A percentile compares a stretch with the other conserved stretches of the same genome.
Conservation (phyloP, 352 stramenopile species). For the Pythium grandisporangium region DNA sequence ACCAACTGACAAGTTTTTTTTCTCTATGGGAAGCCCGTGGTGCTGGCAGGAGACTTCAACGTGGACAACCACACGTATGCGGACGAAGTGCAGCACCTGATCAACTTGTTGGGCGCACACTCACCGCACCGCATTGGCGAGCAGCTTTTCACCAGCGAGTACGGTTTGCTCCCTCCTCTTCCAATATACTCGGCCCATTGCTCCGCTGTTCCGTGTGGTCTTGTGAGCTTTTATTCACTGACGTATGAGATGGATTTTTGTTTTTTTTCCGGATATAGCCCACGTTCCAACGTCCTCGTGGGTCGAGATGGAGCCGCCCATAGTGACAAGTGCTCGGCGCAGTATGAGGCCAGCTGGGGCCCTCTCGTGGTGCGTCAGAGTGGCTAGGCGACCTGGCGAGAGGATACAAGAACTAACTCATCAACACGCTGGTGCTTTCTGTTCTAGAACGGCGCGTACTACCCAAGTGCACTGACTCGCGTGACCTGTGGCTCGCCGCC, state of each 20-base stretch:
- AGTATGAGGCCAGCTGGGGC: constrained; percentile 74
- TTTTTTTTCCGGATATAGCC: constrained; percentile 17
- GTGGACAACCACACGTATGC: constrained; percentile 74
- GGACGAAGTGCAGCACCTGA: constrained; percentile 54
- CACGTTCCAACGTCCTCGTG: constrained; percentile 68
- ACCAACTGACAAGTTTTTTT: too few species aligned
- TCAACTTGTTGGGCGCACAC: constrained; percentile 39
- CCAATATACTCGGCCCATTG: too few species aligned
- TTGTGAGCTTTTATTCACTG: too few species aligned
- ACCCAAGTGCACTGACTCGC: constrained; percentile 37
- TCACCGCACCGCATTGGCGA: constrained; percentile 35
- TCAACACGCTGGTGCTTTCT: background rate
- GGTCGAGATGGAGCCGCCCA: constrained; percentile 68
- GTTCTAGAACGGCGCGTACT: constrained; percentile 38
- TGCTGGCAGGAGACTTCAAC: constrained; percentile 82
- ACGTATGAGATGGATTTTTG: background rate
- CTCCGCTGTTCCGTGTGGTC: too few species aligned
- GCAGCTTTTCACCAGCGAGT: constrained; percentile 79
- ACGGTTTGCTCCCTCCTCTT: too few species aligned
- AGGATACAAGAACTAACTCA: too few species aligned
- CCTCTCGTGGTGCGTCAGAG: constrained; percentile 30
- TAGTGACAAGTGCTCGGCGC: constrained; percentile 54
- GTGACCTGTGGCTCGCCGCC: constrained; percentile 23
- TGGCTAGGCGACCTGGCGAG: too few species aligned
- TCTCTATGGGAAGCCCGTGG: constrained; percentile 39